Conservation (phyloP, 1,139 yeast genomes). For the Yamadazyma blattariae region DNA sequence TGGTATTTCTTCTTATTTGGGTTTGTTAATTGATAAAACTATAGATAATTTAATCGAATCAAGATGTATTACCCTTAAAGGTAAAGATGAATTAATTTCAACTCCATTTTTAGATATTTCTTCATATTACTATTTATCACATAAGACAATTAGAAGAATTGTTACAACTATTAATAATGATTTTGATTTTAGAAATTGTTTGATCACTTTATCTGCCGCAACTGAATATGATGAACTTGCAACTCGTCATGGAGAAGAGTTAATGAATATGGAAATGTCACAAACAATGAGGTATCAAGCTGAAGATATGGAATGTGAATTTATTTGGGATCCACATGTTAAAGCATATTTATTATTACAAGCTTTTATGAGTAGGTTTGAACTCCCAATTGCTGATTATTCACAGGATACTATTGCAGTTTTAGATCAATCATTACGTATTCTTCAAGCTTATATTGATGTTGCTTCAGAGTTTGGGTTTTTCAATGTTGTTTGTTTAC, state of each 20-base stretch:
- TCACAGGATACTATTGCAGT: slow-evolving; percentile 92
- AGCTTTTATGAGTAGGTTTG: slow-evolving; percentile 80
- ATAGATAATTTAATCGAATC: slow-evolving; percentile 69
- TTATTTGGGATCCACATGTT: slow-evolving; percentile 95
- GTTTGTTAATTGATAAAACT: slow-evolving; percentile 68
- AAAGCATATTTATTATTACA: slow-evolving; percentile 83
- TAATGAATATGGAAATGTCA: slow-evolving; percentile 88
- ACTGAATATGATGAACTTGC: slow-evolving; percentile 90
- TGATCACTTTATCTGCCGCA: slow-evolving; percentile 73
- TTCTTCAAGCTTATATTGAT: slow-evolving; percentile 88
- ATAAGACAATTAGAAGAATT: slow-evolving; percentile 76
- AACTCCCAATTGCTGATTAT: slow-evolving; percentile 92
- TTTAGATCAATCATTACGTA: slow-evolving; percentile 90
- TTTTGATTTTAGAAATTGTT: slow-evolving; percentile 65
- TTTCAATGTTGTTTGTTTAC: slow-evolving; percentile 53
- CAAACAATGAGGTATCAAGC: slow-evolving; percentile 76
- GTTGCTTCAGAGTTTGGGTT: slow-evolving; percentile 85
- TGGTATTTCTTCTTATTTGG: slow-evolving; percentile 70
- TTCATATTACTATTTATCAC: slow-evolving; percentile 91
- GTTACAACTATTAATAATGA: slow-evolving; percentile 48
- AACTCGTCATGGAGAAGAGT: slow-evolving; percentile 92
- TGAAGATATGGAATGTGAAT: slow-evolving; percentile 59
- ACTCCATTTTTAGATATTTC: slow-evolving; percentile 86
- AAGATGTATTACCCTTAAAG: slow-evolving; percentile 59
- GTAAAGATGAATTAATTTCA: slow-evolving; percentile 52